Evolutionary conservation across 2,329 filamentous ascomycete species (phyloP), one percentile per base, ranked within the genome.

Genomic region (Ceratocystis eucalypticola): DNA sequence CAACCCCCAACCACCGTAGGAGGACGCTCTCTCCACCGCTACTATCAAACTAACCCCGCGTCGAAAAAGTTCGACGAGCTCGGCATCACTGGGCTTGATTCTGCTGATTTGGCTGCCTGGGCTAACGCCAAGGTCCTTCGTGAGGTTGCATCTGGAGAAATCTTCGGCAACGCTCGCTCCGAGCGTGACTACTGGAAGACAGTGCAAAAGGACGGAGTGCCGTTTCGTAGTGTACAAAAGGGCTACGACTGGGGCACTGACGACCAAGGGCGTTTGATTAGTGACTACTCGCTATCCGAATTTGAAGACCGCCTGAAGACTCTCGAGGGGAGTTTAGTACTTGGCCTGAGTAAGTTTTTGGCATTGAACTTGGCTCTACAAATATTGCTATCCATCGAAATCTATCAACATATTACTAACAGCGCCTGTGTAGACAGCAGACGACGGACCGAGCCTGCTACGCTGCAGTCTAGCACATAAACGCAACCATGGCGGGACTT

Each of bases 181-280:
- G 79, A 83, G 71, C 79, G 80, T 71, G 82, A 84, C 70, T 79
- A 82, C 71, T 85, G 82, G 82, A 82, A 82, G 73, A 75, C 77
- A 61, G 76, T 83, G 69, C 78, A 77, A 72, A 82, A 84, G 69
- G 77, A 80, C 61, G 77, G 74, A 66, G 75, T 83, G 15, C 80
- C 82, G 4, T 74, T 80, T 62, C 79, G 82, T 46, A 74, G 75
- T 30, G 74, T 80, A 20, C 72, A 73, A 25, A 70, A 70, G 17
- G 61, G 61, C 41, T 66, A 65, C 61, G 65, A 65, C 37, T 84
- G 82, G 81, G 82, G 81, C 67, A 73, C 71, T 64, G 82, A 84
- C 71, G 76, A 76, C 64, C 73, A 74, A 71, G 82, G 82, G 17
- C 77, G 78, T 44, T 77, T 80, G 68, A 71, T 83, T 15, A 79